Evolutionary conservation across 352 stramenopile genomes (phyloP), one percentile per base, ranked within the genome.

Genomic region (Globisporangium splendens): DNA sequence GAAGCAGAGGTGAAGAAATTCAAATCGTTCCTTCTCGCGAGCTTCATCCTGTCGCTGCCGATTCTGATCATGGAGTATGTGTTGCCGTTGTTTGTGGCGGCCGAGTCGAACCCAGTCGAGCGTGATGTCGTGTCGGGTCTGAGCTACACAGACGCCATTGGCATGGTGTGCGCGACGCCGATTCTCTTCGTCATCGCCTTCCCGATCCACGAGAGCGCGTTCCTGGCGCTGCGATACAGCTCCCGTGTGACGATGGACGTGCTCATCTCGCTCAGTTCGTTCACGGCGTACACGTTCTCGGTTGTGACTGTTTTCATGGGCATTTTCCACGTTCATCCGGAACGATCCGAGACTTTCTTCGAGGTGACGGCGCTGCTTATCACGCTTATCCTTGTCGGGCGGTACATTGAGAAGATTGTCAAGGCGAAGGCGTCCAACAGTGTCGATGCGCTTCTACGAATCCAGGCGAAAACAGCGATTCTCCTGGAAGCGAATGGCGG

Each of bases 391-490:
- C 55, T 93, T 15, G 60, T 93, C n/a, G 83, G 79, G 0, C 73
- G 82, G 8, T 90, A 88, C 65, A 85, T 93, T 33, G 81, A 93
- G 62, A 84, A 82, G 43, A 73, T 77, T 20, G 82, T 85, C 20
- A 91, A 91, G 60, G 68, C 77, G 8, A 77, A 71, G 49, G 82
- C 83, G 14, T 88, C 83, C 8, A 83, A 81, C 57, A 90, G 77
- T 39, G 68, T 93, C 18, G 77, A 89, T 46, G 72, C 73, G 21
- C 63, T 93, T 33, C 56, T 90, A 33, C 73, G 76, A 14, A 85
- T 90, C 59, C 79, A 93, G 56, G 77, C 81, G 33, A 91, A 91
- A 63, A 95, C 79, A 1, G 96, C 96, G 12, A 95, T 96, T 41
- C 72, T 98, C 54, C 65, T 98, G 18, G 82, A 90, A 24, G 28